These are phyloP conservation scores for Amanita pseudoporphyria DNA, from an alignment of 768 basidiomycete genomes.

Conservation along the genomic window DNA sequence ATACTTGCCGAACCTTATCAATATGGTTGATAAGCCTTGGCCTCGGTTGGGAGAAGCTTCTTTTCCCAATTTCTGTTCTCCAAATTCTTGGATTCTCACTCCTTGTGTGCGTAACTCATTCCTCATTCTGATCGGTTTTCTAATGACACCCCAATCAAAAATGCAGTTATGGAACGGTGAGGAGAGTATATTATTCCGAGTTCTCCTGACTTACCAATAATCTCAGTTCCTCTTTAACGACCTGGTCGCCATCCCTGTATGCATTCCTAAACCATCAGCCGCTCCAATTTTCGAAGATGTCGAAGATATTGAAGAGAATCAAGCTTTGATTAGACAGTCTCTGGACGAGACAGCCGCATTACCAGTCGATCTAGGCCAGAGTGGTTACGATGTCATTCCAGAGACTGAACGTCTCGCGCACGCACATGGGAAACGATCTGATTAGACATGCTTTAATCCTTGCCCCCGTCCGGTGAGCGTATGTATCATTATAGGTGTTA, in stretches of 20 bases:
- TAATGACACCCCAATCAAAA: conserved; percentile 3
- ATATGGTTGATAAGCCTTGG: conserved; percentile 92
- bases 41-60: conserved; percentile 82
- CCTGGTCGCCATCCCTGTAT: conserved; percentile 54
- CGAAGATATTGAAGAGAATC: conserved; percentile 44
- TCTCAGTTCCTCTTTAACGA: conserved; percentile 84
- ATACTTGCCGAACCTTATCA: conserved; percentile 90
- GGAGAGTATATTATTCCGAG: conserved; percentile 14
- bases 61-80: conserved; percentile 73
- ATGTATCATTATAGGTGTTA: background rate
- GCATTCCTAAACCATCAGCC: conserved; percentile 42
- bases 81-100: conserved; percentile 82
- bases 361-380: conserved; percentile 72
- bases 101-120: conserved; percentile 61
- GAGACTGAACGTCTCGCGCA: conserved; percentile 27
- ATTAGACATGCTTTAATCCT: background rate
- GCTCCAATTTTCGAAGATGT: conserved; percentile 21
- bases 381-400: conserved; percentile 78
- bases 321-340: conserved; percentile 35
- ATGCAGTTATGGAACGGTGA: conserved; percentile 75
- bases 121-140: background rate
- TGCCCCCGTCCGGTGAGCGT: background rate
- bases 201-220: conserved; percentile 7
- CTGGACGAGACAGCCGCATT: conserved; percentile 79
- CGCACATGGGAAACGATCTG: conserved; percentile 10